A percentile compares a stretch with the other conserved stretches of the same genome.
Evolutionary conservation across 345 rosid species (phyloP).

Genomic region (Hypericum androsaemum): DNA sequence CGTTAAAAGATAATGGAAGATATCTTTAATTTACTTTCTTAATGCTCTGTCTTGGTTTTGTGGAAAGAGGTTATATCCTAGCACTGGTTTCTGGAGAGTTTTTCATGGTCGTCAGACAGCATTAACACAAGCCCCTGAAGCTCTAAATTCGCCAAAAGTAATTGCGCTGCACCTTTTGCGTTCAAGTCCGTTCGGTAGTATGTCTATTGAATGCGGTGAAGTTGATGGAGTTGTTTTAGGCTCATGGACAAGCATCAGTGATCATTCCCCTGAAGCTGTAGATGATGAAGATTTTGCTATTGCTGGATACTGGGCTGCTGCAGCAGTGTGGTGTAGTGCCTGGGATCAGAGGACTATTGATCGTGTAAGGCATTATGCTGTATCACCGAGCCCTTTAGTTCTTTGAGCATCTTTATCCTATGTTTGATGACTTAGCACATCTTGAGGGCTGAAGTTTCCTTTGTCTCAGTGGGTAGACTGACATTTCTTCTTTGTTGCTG

Average conservation of each 20-base stretch:
- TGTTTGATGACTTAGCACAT: neutral
- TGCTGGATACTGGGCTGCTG: conserved; percentile 94
- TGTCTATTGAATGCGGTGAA: conserved; percentile 76
- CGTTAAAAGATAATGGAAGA: conserved; percentile 6
- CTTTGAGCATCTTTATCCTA: conserved; percentile 1
- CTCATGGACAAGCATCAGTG: conserved; percentile 61
- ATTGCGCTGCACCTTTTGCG: conserved; percentile 39
- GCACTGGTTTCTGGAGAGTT: conserved; percentile 83
- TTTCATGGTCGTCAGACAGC: conserved; percentile 50
- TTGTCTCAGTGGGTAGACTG: no score
- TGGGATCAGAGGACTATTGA: conserved; percentile 95
- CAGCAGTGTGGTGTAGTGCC: conserved; percentile 78
- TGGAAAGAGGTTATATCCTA: conserved; percentile 88
- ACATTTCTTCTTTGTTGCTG: no score
- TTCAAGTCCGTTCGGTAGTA: conserved; percentile 30
- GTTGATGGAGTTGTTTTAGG: conserved; percentile 93
- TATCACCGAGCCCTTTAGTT: conserved; percentile 5
- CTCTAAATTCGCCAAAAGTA: conserved; percentile 33
- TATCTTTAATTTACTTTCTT: neutral
- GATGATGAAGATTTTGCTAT: conserved; percentile 46
- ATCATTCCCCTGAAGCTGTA: conserved; percentile 35
- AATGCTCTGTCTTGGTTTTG: conserved; percentile 21
- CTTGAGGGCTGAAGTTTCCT: neutral
- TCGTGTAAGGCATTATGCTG: conserved; percentile 47
- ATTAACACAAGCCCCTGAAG: conserved; percentile 20